Base-by-base conservation (phyloP, 495 filamentous ascomycete genomes). In the Trichocladium uniseriatum region DNA sequence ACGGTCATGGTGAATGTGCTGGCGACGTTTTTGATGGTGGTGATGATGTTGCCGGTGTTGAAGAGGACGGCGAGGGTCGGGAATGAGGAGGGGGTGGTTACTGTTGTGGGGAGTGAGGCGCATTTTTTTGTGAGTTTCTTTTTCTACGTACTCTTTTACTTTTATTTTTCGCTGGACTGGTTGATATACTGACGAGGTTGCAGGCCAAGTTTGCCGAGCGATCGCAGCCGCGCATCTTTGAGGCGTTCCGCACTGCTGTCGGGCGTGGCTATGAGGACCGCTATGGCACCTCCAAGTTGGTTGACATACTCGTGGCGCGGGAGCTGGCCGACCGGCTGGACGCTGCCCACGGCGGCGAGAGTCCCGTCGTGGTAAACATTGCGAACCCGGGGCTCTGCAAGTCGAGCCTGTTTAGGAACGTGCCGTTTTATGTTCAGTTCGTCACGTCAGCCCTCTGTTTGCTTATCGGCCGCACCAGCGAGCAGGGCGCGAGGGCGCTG, bases 311-410 rank as follows among this genome's bases (percentile, higher is more conserved):
- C 10, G 50, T 69, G 1, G 60, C 74, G 9, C 69, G 71, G 15
- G 68, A 75, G 43, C 58, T 83, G 0, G 73, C 72, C 3, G 50
- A 49, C 5, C 58, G 55, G 5, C 40, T 61, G 8, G 43, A 49
- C 15, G 40, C 46, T 14, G 31, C 46, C 31, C 28, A 22, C 14
- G 32, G 44, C 13, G 56, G 57, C 15, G 54, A 61, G 3, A 54
- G 57, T 19, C 49, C 52, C 34, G 74, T 84, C 15, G 67, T 79
- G 19, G 58, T 83, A 44, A 80, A 78, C 55, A 62, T 68, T 18
- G 35, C 75, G 6, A 75, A 72, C 43, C 80, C 80, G 0, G 76
- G 78, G 1, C 49, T 78, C 34, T 79, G 73, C 57, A 51, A 69
- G 38, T 72, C 77, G 5, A 50, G 59, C 3, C 54, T 81, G 1